Evolutionary conservation across 2,329 filamentous ascomycete genomes (phyloP).

Genomic region (Pseudogymnoascus sp.): DNA sequence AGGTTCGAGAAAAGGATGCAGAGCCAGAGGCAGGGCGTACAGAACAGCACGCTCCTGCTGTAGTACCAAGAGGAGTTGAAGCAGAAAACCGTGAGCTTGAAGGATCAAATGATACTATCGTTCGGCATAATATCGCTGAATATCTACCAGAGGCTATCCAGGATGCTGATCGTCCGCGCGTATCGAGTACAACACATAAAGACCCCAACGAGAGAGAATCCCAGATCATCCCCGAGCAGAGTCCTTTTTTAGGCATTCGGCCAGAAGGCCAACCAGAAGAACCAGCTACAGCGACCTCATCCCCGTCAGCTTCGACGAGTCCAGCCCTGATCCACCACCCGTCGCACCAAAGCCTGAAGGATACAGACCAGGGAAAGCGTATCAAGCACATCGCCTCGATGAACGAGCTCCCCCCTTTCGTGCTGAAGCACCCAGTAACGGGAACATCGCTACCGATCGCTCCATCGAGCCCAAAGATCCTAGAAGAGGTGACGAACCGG

Average conservation of each 20-base stretch:
- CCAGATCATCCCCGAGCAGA: not conserved
- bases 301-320: constrained; percentile 29
- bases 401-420: constrained; percentile 18
- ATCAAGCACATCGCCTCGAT: constrained; percentile 14
- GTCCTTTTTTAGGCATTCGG: constrained; percentile 33
- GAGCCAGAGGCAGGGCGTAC: not conserved
- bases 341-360: constrained; percentile 22
- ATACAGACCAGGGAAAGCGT: constrained; percentile 13
- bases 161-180: not conserved
- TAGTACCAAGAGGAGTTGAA: not conserved
- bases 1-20: not conserved
- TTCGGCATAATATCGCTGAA: constrained; percentile 29
- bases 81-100: not conserved
- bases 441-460: constrained; percentile 9
- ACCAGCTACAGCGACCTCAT: constrained; percentile 33
- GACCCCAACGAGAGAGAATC: not conserved
- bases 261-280: constrained; percentile 15
- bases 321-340: constrained; percentile 23
- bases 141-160: not conserved
- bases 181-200: not conserved
- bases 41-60: not conserved
- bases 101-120: not conserved
- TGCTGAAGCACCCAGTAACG: constrained; percentile 16
- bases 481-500: not conserved
- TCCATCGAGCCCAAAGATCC: not conserved